Base-by-base conservation (phyloP, 139 green algal species). In the Nannochloris sp. region DNA sequence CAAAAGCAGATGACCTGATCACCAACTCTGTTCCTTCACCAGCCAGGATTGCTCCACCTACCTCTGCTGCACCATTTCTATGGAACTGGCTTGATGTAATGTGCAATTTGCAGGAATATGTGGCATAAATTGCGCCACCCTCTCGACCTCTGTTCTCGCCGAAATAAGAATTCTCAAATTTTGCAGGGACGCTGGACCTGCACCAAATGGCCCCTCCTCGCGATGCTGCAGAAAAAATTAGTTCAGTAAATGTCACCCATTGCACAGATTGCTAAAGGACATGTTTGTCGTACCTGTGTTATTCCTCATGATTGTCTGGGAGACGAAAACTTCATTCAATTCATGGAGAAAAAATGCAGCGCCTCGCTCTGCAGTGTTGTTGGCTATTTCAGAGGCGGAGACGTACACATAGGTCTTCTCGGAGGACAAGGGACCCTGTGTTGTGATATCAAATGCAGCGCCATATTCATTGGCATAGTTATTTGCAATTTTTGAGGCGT, bases 291-390 rank as follows among this genome's bases (percentile, higher is more conserved):
- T 19, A 56, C 27, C 60, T 66, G 24, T 25, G 8, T 74, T 74
- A 23, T 48, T 50, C 19, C 9, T 7, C 9, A 74, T 29, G 4
- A 21, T 57, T 14, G 34, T 43, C 36, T 74, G 69, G 19, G 23
- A 24, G 19, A 74, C 25, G 9, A 19, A 34, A 3, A 44, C 60
- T 25, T 18, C 9, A 12, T 74, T 34, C 5, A 64, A 37, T 5
- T 48, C 65, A 2, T 74, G 48, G 3, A 74, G 34, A n/a, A 44
- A 55, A 40, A 74, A 48, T 4, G 27, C 67, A 59, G 16, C 67
- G 0, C 67, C 67, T 1, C 36, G 29, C 36, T 74, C 48, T 5
- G 40, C 67, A 2, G 43, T 19, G 10, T 74, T 74, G n/a, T 53
- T 56, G 5, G 24, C 21, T 1, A 73, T 19, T 16, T 57, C 36